phyloP scores from a whole-genome alignment of 441 rosid genomes.

The Pelargonium myrrhifolium region DNA sequence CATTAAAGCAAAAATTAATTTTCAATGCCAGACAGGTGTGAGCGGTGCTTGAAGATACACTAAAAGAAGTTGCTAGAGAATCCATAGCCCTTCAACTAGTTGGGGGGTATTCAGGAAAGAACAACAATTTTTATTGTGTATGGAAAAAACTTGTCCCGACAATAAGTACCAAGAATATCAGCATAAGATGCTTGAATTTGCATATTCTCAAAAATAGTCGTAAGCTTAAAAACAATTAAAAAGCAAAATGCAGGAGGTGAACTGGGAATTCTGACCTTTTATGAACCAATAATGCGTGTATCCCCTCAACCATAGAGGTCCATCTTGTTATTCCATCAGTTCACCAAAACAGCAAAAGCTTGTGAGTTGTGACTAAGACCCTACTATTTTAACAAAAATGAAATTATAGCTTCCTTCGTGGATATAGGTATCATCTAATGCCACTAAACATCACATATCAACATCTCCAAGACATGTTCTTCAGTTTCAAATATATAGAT shows the following conservation, averaged over 20 bases:
- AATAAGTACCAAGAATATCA: background rate
- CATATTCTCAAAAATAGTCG: background rate
- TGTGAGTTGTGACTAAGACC: background rate
- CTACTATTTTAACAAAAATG: background rate
- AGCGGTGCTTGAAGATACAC: no score
- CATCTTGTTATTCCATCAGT: background rate
- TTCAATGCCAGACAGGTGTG: no score
- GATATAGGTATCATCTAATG: background rate
- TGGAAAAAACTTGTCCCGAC: background rate
- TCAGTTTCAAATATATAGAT: background rate
- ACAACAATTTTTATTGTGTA: background rate
- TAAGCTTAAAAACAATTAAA: background rate
- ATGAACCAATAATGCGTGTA: background rate
- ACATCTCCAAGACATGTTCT: background rate
- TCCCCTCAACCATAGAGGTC: background rate
- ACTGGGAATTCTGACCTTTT: background rate
- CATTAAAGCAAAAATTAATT: no score
- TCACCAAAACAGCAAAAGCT: background rate
- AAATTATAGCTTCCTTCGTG: background rate
- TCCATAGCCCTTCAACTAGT: background rate
- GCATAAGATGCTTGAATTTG: background rate
- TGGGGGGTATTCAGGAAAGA: background rate
- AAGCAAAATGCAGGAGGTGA: background rate
- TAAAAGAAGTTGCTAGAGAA: background rate
- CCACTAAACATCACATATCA: background rate